phyloP scores from a whole-genome alignment of 257 asterid genomes.

The Ophiorrhiza pumila region DNA sequence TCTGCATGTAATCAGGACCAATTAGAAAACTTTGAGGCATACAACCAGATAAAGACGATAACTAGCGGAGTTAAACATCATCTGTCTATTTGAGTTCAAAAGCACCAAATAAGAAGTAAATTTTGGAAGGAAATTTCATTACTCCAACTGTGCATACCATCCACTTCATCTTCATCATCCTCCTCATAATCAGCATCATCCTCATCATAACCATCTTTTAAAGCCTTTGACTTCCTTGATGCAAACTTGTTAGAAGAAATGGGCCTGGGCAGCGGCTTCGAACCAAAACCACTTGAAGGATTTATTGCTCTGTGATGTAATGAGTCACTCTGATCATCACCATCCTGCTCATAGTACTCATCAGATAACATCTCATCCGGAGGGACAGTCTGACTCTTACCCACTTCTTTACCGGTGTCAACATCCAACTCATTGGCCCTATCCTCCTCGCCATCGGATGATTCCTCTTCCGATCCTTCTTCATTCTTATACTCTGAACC shows the following conservation, averaged over 20 bases:
- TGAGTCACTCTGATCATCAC: slow-evolving; percentile 74
- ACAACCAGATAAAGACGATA: not conserved
- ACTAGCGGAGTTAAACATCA: not conserved
- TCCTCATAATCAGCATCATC: slow-evolving; percentile 57
- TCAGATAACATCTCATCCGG: slow-evolving; percentile 95
- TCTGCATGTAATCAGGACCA: slow-evolving; percentile 47
- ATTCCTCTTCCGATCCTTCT: slow-evolving; percentile 74
- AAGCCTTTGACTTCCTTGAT: slow-evolving; percentile 53
- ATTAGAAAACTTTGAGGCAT: not conserved
- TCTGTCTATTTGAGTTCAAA: not conserved
- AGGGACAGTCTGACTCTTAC: slow-evolving; percentile 58
- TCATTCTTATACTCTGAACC: slow-evolving; percentile 72
- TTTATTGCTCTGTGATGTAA: slow-evolving; percentile 50
- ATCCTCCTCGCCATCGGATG: slow-evolving; percentile 58
- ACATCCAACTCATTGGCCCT: slow-evolving; percentile 50
- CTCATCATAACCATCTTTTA: slow-evolving; percentile 45
- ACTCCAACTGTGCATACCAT: slow-evolving; percentile 26
- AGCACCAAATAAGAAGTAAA: not conserved
- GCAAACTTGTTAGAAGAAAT: slow-evolving; percentile 37
- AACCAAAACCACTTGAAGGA: slow-evolving; percentile 47
- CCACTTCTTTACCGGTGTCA: slow-evolving; percentile 40
- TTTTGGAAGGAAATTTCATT: not conserved
- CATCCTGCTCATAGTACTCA: slow-evolving; percentile 97
- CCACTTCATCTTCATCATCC: slow-evolving; percentile 53
- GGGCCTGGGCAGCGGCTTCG: slow-evolving; percentile 46